phyloP scores from a whole-genome alignment of 805 yeast genomes.

The Cyberlindnera meyerae region DNA sequence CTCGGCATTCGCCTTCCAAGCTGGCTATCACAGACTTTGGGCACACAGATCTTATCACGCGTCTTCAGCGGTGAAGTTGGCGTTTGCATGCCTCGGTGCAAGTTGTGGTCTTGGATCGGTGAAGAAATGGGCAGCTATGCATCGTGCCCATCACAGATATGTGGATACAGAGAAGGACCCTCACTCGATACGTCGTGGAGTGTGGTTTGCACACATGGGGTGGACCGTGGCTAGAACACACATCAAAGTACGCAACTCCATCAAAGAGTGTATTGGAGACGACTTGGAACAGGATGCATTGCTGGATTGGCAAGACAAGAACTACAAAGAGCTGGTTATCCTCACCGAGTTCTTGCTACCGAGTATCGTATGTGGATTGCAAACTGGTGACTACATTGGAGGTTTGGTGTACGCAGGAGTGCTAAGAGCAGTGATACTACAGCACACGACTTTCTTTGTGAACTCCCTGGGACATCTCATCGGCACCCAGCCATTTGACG shows the following conservation, averaged over 20 bases:
- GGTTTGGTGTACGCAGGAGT: conserved; percentile 81
- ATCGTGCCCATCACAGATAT: conserved; percentile 85
- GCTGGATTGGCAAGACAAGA: conserved; percentile 31
- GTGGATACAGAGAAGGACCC: conserved; percentile 90
- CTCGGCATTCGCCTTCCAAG: conserved; percentile 70
- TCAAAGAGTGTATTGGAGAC: conserved; percentile 36
- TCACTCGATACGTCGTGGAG: conserved; percentile 74
- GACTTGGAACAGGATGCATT: conserved; percentile 58
- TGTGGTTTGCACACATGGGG: conserved; percentile 80
- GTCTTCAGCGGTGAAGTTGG: conserved; percentile 38
- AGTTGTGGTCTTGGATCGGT: conserved; percentile 75
- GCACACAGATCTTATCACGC: conserved; percentile 57
- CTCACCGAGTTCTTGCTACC: conserved; percentile 60
- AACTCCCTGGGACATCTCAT: conserved; percentile 81
- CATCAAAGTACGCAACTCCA: conserved; percentile 41
- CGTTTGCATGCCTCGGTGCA: conserved; percentile 58
- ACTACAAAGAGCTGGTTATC: conserved; percentile 44
- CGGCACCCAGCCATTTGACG: conserved; percentile 71
- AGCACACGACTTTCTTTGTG: conserved; percentile 72
- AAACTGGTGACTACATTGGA: conserved; percentile 71
- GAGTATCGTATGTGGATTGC: conserved; percentile 52
- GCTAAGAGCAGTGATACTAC: conserved; percentile 63
- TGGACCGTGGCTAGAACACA: conserved; percentile 75
- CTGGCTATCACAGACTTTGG: conserved; percentile 78
- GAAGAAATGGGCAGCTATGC: conserved; percentile 76